phyloP scores from a whole-genome alignment of 2,329 filamentous ascomycete genomes.

The Calonectria naviculata region DNA sequence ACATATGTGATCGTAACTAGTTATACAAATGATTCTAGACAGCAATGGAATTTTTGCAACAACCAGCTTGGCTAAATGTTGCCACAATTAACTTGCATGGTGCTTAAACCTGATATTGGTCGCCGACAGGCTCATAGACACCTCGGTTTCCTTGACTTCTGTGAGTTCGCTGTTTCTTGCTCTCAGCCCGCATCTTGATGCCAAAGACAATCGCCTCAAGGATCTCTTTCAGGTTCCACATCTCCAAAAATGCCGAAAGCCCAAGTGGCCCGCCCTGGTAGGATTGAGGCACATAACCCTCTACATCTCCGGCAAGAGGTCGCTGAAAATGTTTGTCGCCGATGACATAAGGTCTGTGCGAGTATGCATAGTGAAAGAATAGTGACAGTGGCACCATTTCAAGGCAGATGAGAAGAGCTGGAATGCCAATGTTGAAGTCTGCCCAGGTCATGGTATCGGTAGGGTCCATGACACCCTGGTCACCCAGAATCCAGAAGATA shows the following conservation, averaged over 20 bases:
- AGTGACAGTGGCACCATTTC: slow-evolving; percentile 32
- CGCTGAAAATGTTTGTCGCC: not conserved
- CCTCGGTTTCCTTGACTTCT: not conserved
- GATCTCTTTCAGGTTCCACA: not conserved
- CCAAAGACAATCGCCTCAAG: not conserved
- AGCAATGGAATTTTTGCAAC: no score
- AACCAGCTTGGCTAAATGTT: no score
- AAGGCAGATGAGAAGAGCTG: slow-evolving; percentile 28
- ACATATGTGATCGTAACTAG: no score
- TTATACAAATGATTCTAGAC: no score
- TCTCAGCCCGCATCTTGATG: not conserved
- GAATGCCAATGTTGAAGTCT: slow-evolving; percentile 32
- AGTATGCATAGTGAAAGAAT: slow-evolving; percentile 29
- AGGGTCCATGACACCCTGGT: slow-evolving; percentile 13
- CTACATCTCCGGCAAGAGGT: not conserved
- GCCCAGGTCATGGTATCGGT: slow-evolving; percentile 30
- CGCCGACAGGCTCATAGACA: not conserved
- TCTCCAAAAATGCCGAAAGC: not conserved
- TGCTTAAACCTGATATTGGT: not conserved
- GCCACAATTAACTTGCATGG: no score
- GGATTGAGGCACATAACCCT: not conserved
- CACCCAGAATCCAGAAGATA: slow-evolving; percentile 27
- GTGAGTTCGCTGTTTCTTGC: not conserved
- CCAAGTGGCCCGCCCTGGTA: not conserved
- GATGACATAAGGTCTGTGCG: slow-evolving; percentile 27